Base-by-base conservation (phyloP, 2,329 filamentous ascomycete species). In the Cercospora berteroae region DNA sequence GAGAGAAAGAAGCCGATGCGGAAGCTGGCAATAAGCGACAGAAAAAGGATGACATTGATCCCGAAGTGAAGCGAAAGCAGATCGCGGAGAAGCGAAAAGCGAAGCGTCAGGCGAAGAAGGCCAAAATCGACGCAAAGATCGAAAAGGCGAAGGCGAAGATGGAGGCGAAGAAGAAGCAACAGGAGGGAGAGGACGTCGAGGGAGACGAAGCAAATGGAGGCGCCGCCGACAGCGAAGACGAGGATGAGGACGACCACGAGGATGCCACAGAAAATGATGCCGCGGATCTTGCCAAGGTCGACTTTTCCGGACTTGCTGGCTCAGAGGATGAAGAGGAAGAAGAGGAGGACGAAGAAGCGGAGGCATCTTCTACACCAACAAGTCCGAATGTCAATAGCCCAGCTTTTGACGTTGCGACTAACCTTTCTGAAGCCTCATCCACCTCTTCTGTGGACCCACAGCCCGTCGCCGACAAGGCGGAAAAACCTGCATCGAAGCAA, bases 91-190 rank as follows among this genome's bases (percentile, higher is more conserved):
- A 81, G 77, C 75, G 74, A 66, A 79, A 76, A 73, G 76, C 77
- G 73, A 82, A 82, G 72, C 76, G 76, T 42, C 78, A 82, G 58
- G 78, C 77, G 70, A 81, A 82, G 75, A 83, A 82, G 72, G 81
- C 82, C 71, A 83, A 82, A 70, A 73, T 73, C 62, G 70, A 73
- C 66, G 76, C 74, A 72, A 76, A 77, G 72, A 80, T 72, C 60
- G 77, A 74, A 27, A 81, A 81, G 78, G 69, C 75, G 74, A 71
- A 82, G 75, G 71, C 76, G 20, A 79, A 79, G 71, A 57, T 33
- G 18, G 61, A 64, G 4, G 52, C 52, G 31, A 80, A 79, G 71
- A 70, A 73, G 20, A 72, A 72, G 18, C 78, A 78, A 63, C 71
- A 76, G 63, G 69, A 74, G 13, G 39, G 63, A 23, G 69, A 75